Percentiles rank a stretch among this genome's conserved stretches.
phyloP scores from a whole-genome alignment of 1,139 yeast genomes.

The Pichia inconspicua region DNA sequence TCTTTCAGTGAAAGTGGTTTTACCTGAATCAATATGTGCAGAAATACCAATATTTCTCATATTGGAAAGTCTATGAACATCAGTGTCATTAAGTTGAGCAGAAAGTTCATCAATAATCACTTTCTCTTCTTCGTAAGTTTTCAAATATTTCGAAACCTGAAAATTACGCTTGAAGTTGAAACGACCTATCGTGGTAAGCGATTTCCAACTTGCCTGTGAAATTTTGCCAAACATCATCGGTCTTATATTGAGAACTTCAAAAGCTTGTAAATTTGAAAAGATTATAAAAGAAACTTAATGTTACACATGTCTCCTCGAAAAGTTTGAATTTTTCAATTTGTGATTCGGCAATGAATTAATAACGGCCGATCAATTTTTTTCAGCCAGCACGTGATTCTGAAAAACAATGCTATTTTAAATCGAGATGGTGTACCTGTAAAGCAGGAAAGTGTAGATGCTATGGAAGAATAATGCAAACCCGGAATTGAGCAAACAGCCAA shows the following conservation, averaged over 20 bases:
- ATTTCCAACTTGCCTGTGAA: slow-evolving; percentile 7
- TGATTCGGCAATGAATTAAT: not conserved
- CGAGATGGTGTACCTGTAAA: slow-evolving; percentile 4
- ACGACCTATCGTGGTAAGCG: slow-evolving; percentile 6
- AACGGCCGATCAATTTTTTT: no score
- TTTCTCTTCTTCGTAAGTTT: slow-evolving; percentile 63
- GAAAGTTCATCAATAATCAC: slow-evolving; percentile 54
- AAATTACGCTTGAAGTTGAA: slow-evolving; percentile 18
- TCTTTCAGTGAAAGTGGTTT: slow-evolving; percentile 95
- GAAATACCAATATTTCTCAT: slow-evolving; percentile 95
- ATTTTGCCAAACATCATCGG: slow-evolving; percentile 13
- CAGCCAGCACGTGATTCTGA: no score
- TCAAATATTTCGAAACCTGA: slow-evolving; percentile 15
- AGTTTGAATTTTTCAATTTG: not conserved
- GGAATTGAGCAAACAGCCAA: slow-evolving; percentile 1
- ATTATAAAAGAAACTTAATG: not conserved
- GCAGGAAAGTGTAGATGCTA: not conserved
- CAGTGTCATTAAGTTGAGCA: slow-evolving; percentile 46
- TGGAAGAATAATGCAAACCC: slow-evolving; percentile 5
- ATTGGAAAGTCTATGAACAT: slow-evolving; percentile 42
- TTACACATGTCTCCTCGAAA: not conserved
- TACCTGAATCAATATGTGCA: slow-evolving; percentile 96
- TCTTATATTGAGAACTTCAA: not conserved
- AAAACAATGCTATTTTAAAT: not conserved
- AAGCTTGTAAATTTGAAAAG: not conserved